phyloP scores from a whole-genome alignment of 768 basidiomycete genomes.

The Auriscalpium vulgare region DNA sequence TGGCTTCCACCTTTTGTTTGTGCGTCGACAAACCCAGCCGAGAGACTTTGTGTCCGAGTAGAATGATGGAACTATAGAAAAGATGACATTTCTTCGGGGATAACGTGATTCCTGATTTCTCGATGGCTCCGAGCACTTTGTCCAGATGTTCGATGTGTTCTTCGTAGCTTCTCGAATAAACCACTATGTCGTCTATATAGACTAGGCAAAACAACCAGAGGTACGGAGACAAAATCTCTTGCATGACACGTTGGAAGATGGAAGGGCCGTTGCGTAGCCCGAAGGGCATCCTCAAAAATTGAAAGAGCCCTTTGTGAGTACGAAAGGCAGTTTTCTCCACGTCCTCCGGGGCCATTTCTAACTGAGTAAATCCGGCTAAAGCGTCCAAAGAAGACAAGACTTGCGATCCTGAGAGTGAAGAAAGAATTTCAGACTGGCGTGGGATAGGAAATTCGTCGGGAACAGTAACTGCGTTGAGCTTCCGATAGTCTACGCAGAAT shows the following conservation, averaged over 20 bases:
- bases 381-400: conserved; percentile 28
- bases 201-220: conserved; percentile 6
- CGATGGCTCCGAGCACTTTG: conserved; percentile 22
- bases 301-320: conserved; percentile 2
- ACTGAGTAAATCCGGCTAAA: conserved; percentile 33
- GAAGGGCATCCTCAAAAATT: too few relatives aligned
- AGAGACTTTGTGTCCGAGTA: conserved; percentile 34
- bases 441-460: conserved; percentile 17
- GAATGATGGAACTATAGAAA: conserved; percentile 23
- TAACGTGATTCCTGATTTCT: conserved; percentile 18
- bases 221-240: neutral
- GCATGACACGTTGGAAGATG: too few relatives aligned
- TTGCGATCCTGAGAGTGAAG: conserved; percentile 20
- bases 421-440: conserved; percentile 14
- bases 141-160: conserved; percentile 20
- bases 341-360: conserved; percentile 22
- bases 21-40: conserved; percentile 29
- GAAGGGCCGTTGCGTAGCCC: too few relatives aligned
- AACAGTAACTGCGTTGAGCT: conserved; percentile 20
- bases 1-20: conserved; percentile 29
- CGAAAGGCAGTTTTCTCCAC: conserved; percentile 30
- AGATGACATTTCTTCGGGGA: conserved; percentile 30
- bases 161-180: conserved; percentile 1
- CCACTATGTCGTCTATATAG: conserved; percentile 10
- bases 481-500: conserved; percentile 28